Base-by-base conservation (phyloP, 352 stramenopile species). In the Pythium brassicae region DNA sequence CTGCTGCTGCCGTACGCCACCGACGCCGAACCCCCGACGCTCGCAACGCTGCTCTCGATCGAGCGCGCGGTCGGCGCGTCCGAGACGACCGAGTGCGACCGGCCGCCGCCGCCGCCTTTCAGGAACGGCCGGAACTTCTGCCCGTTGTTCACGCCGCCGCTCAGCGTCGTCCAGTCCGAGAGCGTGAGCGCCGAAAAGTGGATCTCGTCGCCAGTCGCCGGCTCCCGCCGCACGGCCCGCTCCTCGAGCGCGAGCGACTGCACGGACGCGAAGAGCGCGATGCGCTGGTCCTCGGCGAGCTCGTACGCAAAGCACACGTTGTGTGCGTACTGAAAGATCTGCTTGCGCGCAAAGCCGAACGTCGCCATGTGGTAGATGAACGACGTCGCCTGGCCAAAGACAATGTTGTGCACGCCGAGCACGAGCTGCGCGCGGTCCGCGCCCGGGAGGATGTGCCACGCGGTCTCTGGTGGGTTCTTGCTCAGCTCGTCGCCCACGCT, bases 281-380 rank as follows among this genome's bases (percentile, higher is more conserved):
- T 89, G 45, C 84, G 78, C 49, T 94, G 84, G 22, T 94, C 81
- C 40, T 94, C 84, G 3, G 67, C 72, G 25, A 94, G 51, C 61
- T 94, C 84, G 55, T 91, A 94, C 1, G 84, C 81, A 59, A 87
- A 91, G 35, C 78, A 84, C 25, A 89, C 79, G 55, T 86, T 87
- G 40, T 83, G 65, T 8, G 80, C 78, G 42, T 83, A 94, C 57
- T 91, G 81, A 51, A 75, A 65, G 47, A 94, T 75, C 55, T 91
- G 79, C 26, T 70, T 68, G 5, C 71, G 61, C 45, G 78, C 69
- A 53, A 88, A 89, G 2, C 77, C 77, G 61, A 90, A 89, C 39
- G 78, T 81, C 37, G 76, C 71, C 26, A 94, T 70, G 61, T 92
- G 86, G 63, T 88, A 88, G 17, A 91, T 44, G 50, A 89, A 91